A percentile compares a stretch with the other conserved stretches of the same genome.
phyloP scores from a whole-genome alignment of 768 basidiomycete species.

The Panus rudis region DNA sequence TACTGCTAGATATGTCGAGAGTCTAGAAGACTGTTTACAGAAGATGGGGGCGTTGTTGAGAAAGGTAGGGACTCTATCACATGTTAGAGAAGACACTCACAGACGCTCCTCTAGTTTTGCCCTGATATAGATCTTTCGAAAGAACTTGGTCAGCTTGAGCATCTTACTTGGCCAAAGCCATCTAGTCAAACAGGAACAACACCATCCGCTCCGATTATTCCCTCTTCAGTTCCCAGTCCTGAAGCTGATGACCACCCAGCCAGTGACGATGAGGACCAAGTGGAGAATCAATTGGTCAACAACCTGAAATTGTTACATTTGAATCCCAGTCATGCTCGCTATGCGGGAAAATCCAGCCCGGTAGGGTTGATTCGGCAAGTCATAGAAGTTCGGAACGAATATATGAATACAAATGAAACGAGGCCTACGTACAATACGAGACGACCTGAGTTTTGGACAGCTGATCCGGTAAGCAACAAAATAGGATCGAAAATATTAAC shows the following conservation, averaged over 20 bases:
- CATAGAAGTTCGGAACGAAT: slow-evolving; percentile 34
- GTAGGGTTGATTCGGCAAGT: slow-evolving; percentile 35
- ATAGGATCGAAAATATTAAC: not conserved
- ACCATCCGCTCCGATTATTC: not conserved
- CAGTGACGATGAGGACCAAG: slow-evolving; percentile 21
- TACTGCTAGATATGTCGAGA: slow-evolving; percentile 30
- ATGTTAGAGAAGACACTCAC: slow-evolving; percentile 1
- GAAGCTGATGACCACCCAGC: slow-evolving; percentile 23
- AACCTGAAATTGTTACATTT: slow-evolving; percentile 23
- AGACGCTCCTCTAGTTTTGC: slow-evolving; percentile 38
- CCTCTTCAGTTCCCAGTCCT: slow-evolving; percentile 8
- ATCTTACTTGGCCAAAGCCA: slow-evolving; percentile 38
- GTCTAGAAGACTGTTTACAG: slow-evolving; percentile 35
- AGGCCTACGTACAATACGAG: slow-evolving; percentile 19
- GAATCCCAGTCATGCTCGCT: slow-evolving; percentile 22
- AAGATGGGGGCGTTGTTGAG: slow-evolving; percentile 34
- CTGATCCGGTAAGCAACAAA: slow-evolving; percentile 32
- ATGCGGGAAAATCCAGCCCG: slow-evolving; percentile 38
- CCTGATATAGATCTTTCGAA: slow-evolving; percentile 57
- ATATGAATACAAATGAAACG: slow-evolving; percentile 13
- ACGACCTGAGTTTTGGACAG: slow-evolving; percentile 44
- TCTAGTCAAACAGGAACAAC: slow-evolving; percentile 17
- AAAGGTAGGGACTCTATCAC: slow-evolving; percentile 23
- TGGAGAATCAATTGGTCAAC: slow-evolving; percentile 22
- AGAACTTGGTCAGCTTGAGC: slow-evolving; percentile 49